Evolutionary conservation across 2,329 filamentous ascomycete species (phyloP).

Genomic region (Aspergillus arachidicola): DNA sequence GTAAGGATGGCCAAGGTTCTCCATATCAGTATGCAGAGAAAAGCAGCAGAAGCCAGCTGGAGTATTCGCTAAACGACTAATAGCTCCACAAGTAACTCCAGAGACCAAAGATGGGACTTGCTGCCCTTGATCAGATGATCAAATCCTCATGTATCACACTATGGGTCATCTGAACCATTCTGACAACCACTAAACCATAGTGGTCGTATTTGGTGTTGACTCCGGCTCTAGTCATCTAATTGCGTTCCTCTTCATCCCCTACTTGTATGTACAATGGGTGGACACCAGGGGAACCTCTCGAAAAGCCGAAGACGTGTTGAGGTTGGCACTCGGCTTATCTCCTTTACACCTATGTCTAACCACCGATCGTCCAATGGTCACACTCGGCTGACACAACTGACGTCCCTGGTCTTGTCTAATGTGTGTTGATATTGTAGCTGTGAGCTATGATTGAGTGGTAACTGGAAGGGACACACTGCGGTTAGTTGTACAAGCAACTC

Average conservation of each 20-base stretch:
- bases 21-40: background rate
- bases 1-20: background rate
- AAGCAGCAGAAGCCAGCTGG: background rate
- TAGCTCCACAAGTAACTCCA: no score
- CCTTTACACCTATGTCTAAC: background rate
- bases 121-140: background rate
- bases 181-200: background rate
- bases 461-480: background rate
- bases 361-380: background rate
- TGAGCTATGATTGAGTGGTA: background rate
- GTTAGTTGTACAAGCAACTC: background rate
- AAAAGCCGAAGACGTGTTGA: background rate
- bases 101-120: no score
- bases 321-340: background rate
- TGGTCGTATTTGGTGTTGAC: background rate
- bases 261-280: background rate
- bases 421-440: background rate
- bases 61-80: background rate
- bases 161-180: background rate
- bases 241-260: background rate
- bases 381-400: background rate
- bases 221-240: background rate
- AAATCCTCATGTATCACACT: background rate
- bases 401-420: background rate
- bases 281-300: background rate